Conservation (phyloP, 208 protist species). For the Wallacemonas sp. region DNA sequence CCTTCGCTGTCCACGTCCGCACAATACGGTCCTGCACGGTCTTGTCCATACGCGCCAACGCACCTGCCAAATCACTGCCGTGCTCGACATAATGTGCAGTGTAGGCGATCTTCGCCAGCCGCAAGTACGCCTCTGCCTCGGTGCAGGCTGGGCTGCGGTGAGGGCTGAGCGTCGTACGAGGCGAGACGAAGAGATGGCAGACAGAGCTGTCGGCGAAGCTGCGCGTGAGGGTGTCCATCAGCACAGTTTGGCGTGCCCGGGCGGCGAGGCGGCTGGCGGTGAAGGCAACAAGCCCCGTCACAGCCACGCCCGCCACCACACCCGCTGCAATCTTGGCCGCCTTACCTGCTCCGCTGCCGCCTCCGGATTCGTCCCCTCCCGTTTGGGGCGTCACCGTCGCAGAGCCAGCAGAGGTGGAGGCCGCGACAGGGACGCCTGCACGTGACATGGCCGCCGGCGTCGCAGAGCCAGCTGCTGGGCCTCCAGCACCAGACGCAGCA, state of each 20-base stretch:
- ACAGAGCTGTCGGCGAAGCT: constrained; percentile 7
- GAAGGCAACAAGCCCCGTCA: constrained; percentile 23
- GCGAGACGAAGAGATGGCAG: constrained; percentile 45
- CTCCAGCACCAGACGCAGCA: too few relatives aligned
- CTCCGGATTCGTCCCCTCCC: neutral
- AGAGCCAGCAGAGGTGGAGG: too few relatives aligned
- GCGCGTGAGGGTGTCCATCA: constrained; percentile 14
- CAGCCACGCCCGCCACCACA: constrained; percentile 26
- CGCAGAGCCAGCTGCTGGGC: too few relatives aligned
- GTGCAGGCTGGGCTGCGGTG: constrained; percentile 46
- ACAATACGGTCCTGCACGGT: constrained; percentile 23
- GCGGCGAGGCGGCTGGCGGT: constrained; percentile 19
- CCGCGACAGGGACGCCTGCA: too few relatives aligned
- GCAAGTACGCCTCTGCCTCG: constrained; percentile 55
- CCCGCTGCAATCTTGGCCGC: constrained; percentile 17
- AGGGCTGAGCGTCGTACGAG: constrained; percentile 39
- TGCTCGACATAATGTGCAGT: constrained; percentile 29
- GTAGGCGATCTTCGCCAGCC: constrained; percentile 57
- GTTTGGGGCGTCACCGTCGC: too few relatives aligned
- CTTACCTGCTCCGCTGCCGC: neutral
- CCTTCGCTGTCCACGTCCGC: constrained; percentile 4
- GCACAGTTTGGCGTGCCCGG: constrained; percentile 12
- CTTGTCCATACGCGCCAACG: constrained; percentile 14
- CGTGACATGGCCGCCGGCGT: too few relatives aligned
- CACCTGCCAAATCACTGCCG: neutral